Evolutionary conservation across 345 rosid genomes (phyloP).

Genomic region (Nephelium lappaceum): DNA sequence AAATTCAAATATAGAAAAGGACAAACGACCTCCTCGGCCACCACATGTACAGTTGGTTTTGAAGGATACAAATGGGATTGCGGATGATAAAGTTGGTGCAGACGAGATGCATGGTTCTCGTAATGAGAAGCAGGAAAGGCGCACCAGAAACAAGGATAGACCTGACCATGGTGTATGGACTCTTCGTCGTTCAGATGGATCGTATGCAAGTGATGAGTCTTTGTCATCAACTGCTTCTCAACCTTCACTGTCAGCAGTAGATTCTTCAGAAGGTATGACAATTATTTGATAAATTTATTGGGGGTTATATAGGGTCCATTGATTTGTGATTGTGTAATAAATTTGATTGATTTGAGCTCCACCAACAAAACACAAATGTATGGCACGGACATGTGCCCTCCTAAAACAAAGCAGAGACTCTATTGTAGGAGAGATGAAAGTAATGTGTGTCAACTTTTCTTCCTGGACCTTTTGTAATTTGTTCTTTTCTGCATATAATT

Average conservation of each 20-base stretch:
- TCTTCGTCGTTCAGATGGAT: slow-evolving; percentile 61
- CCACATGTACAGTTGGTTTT: slow-evolving; percentile 34
- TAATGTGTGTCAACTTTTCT: neutral
- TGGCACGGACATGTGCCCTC: neutral
- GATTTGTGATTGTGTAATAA: neutral
- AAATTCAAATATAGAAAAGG: slow-evolving; percentile 41
- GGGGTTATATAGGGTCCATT: neutral
- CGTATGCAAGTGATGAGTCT: slow-evolving; percentile 60
- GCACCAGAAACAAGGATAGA: slow-evolving; percentile 57
- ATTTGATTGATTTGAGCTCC: neutral
- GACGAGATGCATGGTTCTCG: slow-evolving; percentile 40
- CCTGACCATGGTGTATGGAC: slow-evolving; percentile 71
- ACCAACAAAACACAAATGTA: neutral
- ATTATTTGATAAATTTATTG: neutral
- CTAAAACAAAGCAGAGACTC: neutral
- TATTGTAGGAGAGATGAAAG: neutral
- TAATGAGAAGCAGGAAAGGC: slow-evolving; percentile 54
- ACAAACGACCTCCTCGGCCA: slow-evolving; percentile 50
- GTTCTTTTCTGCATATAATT: slow-evolving; percentile 12
- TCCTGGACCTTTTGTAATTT: neutral
- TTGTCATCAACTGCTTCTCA: slow-evolving; percentile 40
- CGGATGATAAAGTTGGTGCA: slow-evolving; percentile 45
- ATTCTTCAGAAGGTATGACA: slow-evolving; percentile 38
- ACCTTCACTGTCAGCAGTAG: slow-evolving; percentile 30
- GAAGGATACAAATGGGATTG: slow-evolving; percentile 50